Evolutionary conservation across 2,329 filamentous ascomycete species (phyloP).

Genomic region (Fusarium sp.): DNA sequence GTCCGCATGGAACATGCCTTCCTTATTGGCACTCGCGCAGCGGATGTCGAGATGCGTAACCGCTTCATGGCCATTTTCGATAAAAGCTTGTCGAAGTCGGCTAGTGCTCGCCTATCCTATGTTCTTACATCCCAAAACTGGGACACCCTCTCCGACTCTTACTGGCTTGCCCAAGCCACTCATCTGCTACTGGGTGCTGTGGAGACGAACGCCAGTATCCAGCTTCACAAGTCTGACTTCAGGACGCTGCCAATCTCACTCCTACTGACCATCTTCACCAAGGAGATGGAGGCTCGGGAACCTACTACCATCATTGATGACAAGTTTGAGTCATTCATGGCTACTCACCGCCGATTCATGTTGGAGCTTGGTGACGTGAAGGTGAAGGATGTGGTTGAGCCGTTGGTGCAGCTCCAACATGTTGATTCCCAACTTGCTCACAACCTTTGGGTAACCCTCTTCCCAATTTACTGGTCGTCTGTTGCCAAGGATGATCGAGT

Average conservation of each 20-base stretch:
- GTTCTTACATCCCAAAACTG: slow-evolving; percentile 94
- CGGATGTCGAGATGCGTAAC: slow-evolving; percentile 96
- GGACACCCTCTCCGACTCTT: slow-evolving; percentile 94
- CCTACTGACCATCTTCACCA: slow-evolving; percentile 79
- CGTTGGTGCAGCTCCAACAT: slow-evolving; percentile 92
- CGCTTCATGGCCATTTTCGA: slow-evolving; percentile 98
- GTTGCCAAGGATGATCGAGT: slow-evolving; percentile 87
- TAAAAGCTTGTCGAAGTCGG: slow-evolving; percentile 91
- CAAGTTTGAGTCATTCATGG: slow-evolving; percentile 83
- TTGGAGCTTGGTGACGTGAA: slow-evolving; percentile 87
- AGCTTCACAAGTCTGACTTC: slow-evolving; percentile 88
- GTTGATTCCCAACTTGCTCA: slow-evolving; percentile 85
- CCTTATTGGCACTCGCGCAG: slow-evolving; percentile 91
- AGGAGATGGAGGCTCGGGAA: slow-evolving; percentile 78
- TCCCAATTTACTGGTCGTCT: slow-evolving; percentile 94
- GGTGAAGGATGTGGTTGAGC: slow-evolving; percentile 89
- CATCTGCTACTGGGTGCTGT: slow-evolving; percentile 92
- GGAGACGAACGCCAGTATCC: slow-evolving; percentile 83
- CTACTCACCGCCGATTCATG: slow-evolving; percentile 85
- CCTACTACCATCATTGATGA: slow-evolving; percentile 82
- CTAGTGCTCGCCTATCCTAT: slow-evolving; percentile 88
- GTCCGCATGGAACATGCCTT: slow-evolving; percentile 99
- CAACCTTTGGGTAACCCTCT: slow-evolving; percentile 90
- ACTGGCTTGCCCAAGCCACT: slow-evolving; percentile 96
- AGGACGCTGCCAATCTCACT: slow-evolving; percentile 79